Percentiles rank a stretch among this genome's conserved stretches.
These are phyloP conservation scores for Trichoderma pleuroti DNA, from an alignment of 2,329 filamentous ascomycete species.

Conservation along the genomic window DNA sequence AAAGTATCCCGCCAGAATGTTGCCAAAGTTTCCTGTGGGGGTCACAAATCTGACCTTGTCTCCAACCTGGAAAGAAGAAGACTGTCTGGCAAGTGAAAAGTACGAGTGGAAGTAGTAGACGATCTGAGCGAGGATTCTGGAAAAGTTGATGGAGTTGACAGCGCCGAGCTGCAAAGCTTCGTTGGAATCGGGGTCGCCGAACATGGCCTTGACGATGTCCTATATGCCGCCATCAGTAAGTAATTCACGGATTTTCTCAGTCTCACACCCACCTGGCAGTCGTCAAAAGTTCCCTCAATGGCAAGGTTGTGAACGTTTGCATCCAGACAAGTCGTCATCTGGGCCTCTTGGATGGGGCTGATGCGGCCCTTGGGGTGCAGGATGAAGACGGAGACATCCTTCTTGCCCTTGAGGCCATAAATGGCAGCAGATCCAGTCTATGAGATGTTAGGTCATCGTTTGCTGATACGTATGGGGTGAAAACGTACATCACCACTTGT, in stretches of 20 bases:
- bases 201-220: slow-evolving; percentile 91
- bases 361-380: slow-evolving; percentile 89
- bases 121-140: slow-evolving; percentile 91
- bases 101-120: slow-evolving; percentile 97
- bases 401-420: slow-evolving; percentile 90
- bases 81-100: slow-evolving; percentile 68
- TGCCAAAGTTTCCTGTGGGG: slow-evolving; percentile 94
- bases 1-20: slow-evolving; percentile 92
- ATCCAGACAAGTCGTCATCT: slow-evolving; percentile 94
- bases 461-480: not conserved
- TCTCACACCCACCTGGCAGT: slow-evolving; percentile 63
- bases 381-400: slow-evolving; percentile 95
- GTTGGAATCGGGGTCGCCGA: slow-evolving; percentile 83
- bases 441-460: not conserved
- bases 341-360: slow-evolving; percentile 87
- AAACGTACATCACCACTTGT: slow-evolving; percentile 65
- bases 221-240: not conserved
- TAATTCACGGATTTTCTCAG: no score
- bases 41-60: slow-evolving; percentile 80
- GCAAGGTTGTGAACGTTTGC: slow-evolving; percentile 89
- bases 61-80: slow-evolving; percentile 57
- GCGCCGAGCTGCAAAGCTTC: slow-evolving; percentile 78
- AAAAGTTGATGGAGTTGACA: slow-evolving; percentile 97
- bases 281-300: slow-evolving; percentile 89
- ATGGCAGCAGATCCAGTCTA: slow-evolving; percentile 88